Evolutionary conservation across 306 rosid species (phyloP).

Genomic region (Dicorynia guianensis): DNA sequence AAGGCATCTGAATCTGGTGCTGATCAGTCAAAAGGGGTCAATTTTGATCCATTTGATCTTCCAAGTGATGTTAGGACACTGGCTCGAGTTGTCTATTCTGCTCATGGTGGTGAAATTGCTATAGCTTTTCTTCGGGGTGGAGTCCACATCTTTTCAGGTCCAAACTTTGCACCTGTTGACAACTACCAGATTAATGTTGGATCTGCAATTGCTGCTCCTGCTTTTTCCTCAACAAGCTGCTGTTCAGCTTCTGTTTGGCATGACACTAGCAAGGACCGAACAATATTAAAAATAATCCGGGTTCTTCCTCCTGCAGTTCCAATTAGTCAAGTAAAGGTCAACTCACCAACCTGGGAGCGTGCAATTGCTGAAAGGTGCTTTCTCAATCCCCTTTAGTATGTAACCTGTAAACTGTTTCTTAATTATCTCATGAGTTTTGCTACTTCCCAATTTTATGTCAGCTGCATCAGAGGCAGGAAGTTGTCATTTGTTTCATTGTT

Average conservation of each 20-base stretch:
- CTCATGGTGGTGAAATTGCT: slow-evolving; percentile 99
- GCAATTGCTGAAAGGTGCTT: slow-evolving; percentile 96
- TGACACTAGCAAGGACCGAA: slow-evolving; percentile 70
- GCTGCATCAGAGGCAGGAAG: slow-evolving; percentile 19
- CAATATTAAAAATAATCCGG: slow-evolving; percentile 82
- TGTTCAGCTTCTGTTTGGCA: slow-evolving; percentile 99
- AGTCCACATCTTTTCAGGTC: slow-evolving; percentile 95
- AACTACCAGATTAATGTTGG: slow-evolving; percentile 96
- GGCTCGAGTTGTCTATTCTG: slow-evolving; percentile 91
- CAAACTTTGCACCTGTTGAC: slow-evolving; percentile 83
- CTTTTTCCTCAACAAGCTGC: slow-evolving; percentile 98
- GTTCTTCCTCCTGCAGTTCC: slow-evolving; percentile 96
- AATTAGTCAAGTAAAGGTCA: slow-evolving; percentile 73
- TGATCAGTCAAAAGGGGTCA: slow-evolving; percentile 72
- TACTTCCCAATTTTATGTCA: slow-evolving; percentile 19
- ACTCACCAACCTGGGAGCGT: slow-evolving; percentile 92
- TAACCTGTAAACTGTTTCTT: slow-evolving; percentile 16
- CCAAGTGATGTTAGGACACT: slow-evolving; percentile 99
- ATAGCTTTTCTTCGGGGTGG: slow-evolving; percentile 98
- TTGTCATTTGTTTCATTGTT: slow-evolving; percentile 30
- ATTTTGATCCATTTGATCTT: slow-evolving; percentile 96
- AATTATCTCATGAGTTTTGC: slow-evolving; percentile 19
- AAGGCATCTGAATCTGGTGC: slow-evolving; percentile 56
- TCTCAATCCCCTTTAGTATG: slow-evolving; percentile 6
- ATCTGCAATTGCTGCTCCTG: slow-evolving; percentile 98